Conservation (phyloP, 2,329 filamentous ascomycete species). For the Calonectria naviculata region DNA sequence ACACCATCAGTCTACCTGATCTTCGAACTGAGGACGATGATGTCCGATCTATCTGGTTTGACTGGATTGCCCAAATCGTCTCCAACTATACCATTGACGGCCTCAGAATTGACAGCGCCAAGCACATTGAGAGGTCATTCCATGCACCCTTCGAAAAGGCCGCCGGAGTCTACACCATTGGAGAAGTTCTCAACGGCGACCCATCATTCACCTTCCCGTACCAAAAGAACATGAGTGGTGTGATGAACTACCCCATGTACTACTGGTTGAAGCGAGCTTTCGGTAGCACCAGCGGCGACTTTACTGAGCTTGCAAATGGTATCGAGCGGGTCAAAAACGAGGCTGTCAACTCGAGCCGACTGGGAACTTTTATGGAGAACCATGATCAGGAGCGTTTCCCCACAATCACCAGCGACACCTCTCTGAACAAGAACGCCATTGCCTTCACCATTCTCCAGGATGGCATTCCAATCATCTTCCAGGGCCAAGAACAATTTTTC, state of each 20-base stretch:
- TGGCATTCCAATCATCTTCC: slow-evolving; percentile 26
- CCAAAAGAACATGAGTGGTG: slow-evolving; percentile 64
- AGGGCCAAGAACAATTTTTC: slow-evolving; percentile 28
- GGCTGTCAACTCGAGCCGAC: slow-evolving; percentile 26
- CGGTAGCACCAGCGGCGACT: slow-evolving; percentile 20
- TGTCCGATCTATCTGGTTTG: slow-evolving; percentile 62
- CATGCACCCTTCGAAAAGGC: slow-evolving; percentile 64
- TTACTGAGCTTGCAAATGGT: slow-evolving; percentile 18
- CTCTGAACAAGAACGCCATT: slow-evolving; percentile 28
- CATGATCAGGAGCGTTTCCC: slow-evolving; percentile 28
- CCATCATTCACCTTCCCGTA: slow-evolving; percentile 63
- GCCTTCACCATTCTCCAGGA: slow-evolving; percentile 27
- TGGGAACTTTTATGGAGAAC: slow-evolving; percentile 30
- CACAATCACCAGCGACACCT: slow-evolving; percentile 20
- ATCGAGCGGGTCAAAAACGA: slow-evolving; percentile 22
- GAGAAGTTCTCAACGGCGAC: slow-evolving; percentile 69
- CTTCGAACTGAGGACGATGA: slow-evolving; percentile 63
- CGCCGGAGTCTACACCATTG: slow-evolving; percentile 69
- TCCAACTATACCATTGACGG: slow-evolving; percentile 71
- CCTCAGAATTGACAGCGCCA: slow-evolving; percentile 70
- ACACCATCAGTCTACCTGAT: slow-evolving; percentile 62
- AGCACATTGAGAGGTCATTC: slow-evolving; percentile 70
- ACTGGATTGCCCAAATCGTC: slow-evolving; percentile 70
- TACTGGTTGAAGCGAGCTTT: slow-evolving; percentile 37
- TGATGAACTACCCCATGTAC: slow-evolving; percentile 70